A percentile compares a stretch with the other conserved stretches of the same genome.
phyloP scores from a whole-genome alignment of 2,329 filamentous ascomycete species.

The Cladophialophora exuberans region DNA sequence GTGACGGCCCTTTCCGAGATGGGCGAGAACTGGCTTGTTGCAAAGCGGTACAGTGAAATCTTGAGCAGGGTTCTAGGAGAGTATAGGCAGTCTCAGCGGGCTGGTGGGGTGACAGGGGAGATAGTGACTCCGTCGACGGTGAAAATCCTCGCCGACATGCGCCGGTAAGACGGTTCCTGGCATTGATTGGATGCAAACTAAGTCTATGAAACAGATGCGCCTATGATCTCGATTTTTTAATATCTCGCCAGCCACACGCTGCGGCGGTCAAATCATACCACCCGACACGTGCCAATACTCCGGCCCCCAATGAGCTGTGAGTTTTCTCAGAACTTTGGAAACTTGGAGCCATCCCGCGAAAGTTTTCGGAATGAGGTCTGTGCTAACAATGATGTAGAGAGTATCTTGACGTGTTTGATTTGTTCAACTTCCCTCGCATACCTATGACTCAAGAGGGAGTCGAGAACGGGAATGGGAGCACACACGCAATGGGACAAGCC shows the following conservation, averaged over 20 bases:
- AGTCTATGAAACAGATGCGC: slow-evolving; percentile 31
- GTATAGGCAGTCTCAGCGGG: slow-evolving; percentile 74
- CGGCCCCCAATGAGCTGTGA: slow-evolving; percentile 73
- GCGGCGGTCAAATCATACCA: slow-evolving; percentile 33
- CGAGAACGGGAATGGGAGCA: slow-evolving; percentile 15
- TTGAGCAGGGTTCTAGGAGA: slow-evolving; percentile 84
- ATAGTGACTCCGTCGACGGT: slow-evolving; percentile 80
- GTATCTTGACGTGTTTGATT: slow-evolving; percentile 90
- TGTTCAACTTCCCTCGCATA: slow-evolving; percentile 86
- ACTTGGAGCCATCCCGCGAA: background rate
- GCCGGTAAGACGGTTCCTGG: slow-evolving; percentile 70
- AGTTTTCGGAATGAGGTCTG: background rate
- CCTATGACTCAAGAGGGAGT: slow-evolving; percentile 43
- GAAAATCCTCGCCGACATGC: slow-evolving; percentile 87
- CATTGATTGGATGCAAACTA: slow-evolving; percentile 17
- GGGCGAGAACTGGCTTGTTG: slow-evolving; percentile 84
- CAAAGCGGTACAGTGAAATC: slow-evolving; percentile 77
- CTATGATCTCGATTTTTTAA: slow-evolving; percentile 80
- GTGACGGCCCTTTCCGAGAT: slow-evolving; percentile 80
- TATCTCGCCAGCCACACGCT: slow-evolving; percentile 72
- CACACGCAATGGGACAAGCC: slow-evolving; percentile 17
- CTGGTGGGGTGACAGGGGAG: slow-evolving; percentile 63
- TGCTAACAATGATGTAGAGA: slow-evolving; percentile 51
- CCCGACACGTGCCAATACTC: slow-evolving; percentile 65
- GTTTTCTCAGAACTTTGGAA: background rate